Conservation (phyloP, 129 eudicot genomes). For the Escallonia rubra region DNA sequence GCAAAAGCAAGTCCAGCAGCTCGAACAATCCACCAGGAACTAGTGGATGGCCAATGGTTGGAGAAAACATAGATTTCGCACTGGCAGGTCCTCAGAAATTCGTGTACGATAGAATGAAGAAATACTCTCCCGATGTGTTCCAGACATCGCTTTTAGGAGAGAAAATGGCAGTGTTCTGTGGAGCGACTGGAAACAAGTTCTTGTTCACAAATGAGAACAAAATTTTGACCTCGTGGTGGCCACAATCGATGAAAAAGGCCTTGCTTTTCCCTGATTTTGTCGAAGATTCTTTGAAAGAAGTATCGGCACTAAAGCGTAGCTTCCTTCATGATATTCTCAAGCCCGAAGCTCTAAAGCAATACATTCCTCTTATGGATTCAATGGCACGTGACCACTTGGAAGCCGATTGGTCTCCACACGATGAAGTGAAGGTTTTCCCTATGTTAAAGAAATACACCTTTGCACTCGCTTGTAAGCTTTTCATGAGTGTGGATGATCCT, state of each 20-base stretch:
- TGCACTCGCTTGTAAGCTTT: slow-evolving; percentile 26
- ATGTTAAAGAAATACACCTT: slow-evolving; percentile 33
- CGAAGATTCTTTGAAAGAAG: slow-evolving; percentile 15
- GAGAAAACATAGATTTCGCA: slow-evolving; percentile 12
- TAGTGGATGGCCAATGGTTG: slow-evolving; percentile 6
- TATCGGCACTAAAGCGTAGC: slow-evolving; percentile 21
- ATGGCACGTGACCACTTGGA: too few species aligned
- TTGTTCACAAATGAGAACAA: slow-evolving; percentile 36
- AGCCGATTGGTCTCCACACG: slow-evolving; percentile 4
- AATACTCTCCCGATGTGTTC: slow-evolving; percentile 1
- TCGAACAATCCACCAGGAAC: slow-evolving; percentile 24
- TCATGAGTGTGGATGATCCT: not conserved
- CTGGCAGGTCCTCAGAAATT: slow-evolving; percentile 22
- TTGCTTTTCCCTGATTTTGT: slow-evolving; percentile 34
- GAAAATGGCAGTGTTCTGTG: slow-evolving; percentile 26
- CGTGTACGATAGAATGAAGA: slow-evolving; percentile 2
- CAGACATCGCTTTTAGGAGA: slow-evolving; percentile 32
- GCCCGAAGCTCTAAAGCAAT: too few species aligned
- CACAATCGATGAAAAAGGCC: slow-evolving; percentile 31
- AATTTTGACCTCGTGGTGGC: slow-evolving; percentile 41
- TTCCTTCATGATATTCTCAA: not conserved
- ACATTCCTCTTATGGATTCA: too few species aligned
- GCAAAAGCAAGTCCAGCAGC: not conserved
- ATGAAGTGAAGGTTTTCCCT: slow-evolving; percentile 16
- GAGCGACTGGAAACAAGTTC: not conserved